phyloP scores from a whole-genome alignment of 2,329 filamentous ascomycete species.

The Exophiala sp. region DNA sequence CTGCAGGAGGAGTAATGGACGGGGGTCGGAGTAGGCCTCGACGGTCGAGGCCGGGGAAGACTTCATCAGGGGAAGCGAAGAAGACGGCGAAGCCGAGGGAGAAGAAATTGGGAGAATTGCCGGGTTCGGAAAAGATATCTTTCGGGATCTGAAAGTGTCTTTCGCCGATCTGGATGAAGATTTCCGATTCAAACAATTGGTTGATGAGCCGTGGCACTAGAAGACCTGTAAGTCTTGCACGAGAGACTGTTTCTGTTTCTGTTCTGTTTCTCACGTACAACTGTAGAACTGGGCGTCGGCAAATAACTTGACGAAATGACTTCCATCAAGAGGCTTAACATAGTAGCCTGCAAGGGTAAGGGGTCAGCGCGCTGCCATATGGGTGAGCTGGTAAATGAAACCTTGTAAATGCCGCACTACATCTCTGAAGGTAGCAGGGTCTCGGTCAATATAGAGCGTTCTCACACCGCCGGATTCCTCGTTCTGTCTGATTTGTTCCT shows the following conservation, averaged over 20 bases:
- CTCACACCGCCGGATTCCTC: conserved; percentile 58
- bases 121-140: conserved; percentile 75
- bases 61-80: conserved; percentile 70
- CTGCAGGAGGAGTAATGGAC: conserved; percentile 72
- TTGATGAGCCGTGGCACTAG: conserved; percentile 80
- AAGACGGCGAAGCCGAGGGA: conserved; percentile 82
- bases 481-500: conserved; percentile 66
- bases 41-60: conserved; percentile 79
- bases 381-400: conserved; percentile 24
- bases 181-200: conserved; percentile 83
- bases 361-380: conserved; percentile 5
- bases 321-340: conserved; percentile 70
- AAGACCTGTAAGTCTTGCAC: conserved; percentile 5
- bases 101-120: conserved; percentile 95
- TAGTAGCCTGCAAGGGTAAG: conserved; percentile 66
- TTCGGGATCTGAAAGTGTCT: conserved; percentile 84
- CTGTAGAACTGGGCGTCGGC: conserved; percentile 94
- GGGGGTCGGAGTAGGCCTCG: conserved; percentile 76
- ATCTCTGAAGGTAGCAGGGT: conserved; percentile 80
- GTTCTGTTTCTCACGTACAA: conserved; percentile 47
- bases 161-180: conserved; percentile 85
- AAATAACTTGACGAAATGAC: conserved; percentile 86
- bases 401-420: conserved; percentile 85
- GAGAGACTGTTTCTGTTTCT: background rate
- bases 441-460: conserved; percentile 91